These are phyloP conservation scores for Berkeleyomyces rouxiae DNA, from an alignment of 2,329 filamentous ascomycete genomes.

Conservation along the genomic window DNA sequence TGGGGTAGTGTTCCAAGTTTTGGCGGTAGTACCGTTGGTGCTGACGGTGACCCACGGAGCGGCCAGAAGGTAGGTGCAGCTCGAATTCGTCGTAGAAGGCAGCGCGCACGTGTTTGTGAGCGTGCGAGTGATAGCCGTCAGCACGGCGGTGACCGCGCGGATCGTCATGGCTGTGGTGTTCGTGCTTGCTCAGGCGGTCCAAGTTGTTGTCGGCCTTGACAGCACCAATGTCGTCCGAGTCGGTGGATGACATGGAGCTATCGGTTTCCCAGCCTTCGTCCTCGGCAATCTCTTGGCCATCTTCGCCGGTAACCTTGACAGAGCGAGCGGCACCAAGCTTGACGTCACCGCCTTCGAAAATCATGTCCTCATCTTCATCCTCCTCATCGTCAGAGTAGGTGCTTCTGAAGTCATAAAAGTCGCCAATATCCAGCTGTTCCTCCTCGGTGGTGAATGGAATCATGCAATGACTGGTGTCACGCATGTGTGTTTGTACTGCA, in stretches of 20 bases:
- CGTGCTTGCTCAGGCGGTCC: slow-evolving; percentile 52
- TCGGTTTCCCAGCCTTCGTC: slow-evolving; percentile 93
- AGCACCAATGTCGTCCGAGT: slow-evolving; percentile 67
- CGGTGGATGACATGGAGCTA: slow-evolving; percentile 72
- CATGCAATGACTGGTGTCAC: slow-evolving; percentile 91
- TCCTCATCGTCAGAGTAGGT: slow-evolving; percentile 77
- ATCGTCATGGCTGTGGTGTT: slow-evolving; percentile 58
- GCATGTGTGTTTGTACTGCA: slow-evolving; percentile 90
- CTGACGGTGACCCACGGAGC: slow-evolving; percentile 77
- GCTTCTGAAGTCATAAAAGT: slow-evolving; percentile 92
- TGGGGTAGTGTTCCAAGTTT: slow-evolving; percentile 74
- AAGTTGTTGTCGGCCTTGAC: slow-evolving; percentile 59
- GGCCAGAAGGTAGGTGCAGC: slow-evolving; percentile 78
- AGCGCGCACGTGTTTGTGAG: slow-evolving; percentile 56
- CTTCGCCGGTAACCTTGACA: slow-evolving; percentile 32
- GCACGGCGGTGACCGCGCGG: slow-evolving; percentile 55
- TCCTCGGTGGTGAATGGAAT: slow-evolving; percentile 80
- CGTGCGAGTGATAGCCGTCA: slow-evolving; percentile 69
- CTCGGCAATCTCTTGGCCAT: slow-evolving; percentile 32
- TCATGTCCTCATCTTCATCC: slow-evolving; percentile 32
- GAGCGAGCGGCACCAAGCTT: slow-evolving; percentile 50
- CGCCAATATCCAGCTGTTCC: slow-evolving; percentile 84
- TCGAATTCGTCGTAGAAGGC: slow-evolving; percentile 89
- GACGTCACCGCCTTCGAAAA: slow-evolving; percentile 40
- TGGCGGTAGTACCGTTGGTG: slow-evolving; percentile 80